These are phyloP conservation scores for Trebouxia sp. DNA, from an alignment of 139 green algal species.

Conservation along the genomic window DNA sequence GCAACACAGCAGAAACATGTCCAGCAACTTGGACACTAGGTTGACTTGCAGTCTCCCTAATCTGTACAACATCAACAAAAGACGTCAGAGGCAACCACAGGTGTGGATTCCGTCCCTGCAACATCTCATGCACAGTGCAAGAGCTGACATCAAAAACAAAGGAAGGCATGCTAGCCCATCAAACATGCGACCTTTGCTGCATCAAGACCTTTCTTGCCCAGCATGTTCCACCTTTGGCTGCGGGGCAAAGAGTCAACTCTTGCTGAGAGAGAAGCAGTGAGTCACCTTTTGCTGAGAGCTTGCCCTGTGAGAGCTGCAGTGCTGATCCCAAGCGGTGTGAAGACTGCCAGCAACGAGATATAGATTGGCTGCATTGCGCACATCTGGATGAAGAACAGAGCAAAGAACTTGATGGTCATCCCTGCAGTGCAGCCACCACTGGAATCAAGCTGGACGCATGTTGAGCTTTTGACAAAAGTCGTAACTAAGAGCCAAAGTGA, in stretches of 20 bases:
- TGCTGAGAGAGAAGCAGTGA: background rate
- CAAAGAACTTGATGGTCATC: slow-evolving; percentile 60
- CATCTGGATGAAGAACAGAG: slow-evolving; percentile 48
- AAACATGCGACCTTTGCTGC: too few species aligned
- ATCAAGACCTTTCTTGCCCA: background rate
- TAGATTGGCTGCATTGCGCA: slow-evolving; percentile 29
- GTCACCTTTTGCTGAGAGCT: slow-evolving; percentile 32
- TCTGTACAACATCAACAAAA: background rate
- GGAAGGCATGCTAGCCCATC: background rate
- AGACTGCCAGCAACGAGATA: slow-evolving; percentile 30
- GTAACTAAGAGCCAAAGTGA: too few species aligned
- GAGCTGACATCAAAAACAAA: background rate
- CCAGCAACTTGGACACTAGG: slow-evolving; percentile 37
- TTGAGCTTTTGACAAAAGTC: too few species aligned
- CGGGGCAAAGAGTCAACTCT: background rate
- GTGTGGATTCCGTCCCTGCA: background rate
- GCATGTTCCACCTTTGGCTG: background rate
- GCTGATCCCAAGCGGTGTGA: slow-evolving; percentile 36
- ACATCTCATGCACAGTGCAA: background rate
- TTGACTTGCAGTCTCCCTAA: slow-evolving; percentile 31
- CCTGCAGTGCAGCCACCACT: slow-evolving; percentile 38
- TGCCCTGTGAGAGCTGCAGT: slow-evolving; percentile 25
- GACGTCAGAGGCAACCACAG: background rate
- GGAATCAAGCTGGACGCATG: too few species aligned
- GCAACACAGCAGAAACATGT: slow-evolving; percentile 42